Evolutionary conservation across 2,329 filamentous ascomycete genomes (phyloP), one percentile per base, ranked within the genome.

Genomic region (Endothia cerciana): DNA sequence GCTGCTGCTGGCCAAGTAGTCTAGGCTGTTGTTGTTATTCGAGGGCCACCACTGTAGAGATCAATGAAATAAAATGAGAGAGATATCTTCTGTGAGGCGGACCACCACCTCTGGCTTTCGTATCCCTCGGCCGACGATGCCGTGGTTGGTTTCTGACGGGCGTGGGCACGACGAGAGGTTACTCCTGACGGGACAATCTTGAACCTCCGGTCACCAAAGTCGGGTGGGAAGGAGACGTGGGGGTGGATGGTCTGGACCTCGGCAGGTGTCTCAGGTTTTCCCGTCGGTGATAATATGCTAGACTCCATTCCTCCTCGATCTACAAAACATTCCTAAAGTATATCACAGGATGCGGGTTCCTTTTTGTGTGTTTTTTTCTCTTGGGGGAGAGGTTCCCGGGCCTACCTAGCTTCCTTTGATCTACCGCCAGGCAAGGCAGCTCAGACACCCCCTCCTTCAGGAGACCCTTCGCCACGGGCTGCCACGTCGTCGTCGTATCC

Each of bases 1-100:
- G 65, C 65, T 64, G 65, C 64, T 65, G 60, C 65, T 66, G 65
- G 65, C 62, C 43, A 59, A 45, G 57, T 43, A 64, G 62, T 40
- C 57, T 28, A 22, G 53, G 49, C 43, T 65, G 43, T 38, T 30
- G 51, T 58, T 65, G 25, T 43, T 62, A 49, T 55, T 60, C 22
- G 62, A 30, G 57, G 33, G 11, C n/a, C 15, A 53, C 60, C 45
- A 59, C 64, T 51, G 25, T 51, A 51, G 25, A 51, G 33, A 28
- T 28, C 22, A 51, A 30, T 30, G 22, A 56, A 22, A 13, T 28
- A 38, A 38, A 56, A 56, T 36, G 53, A 56, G n/a, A n/a, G 28
- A 36, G 53, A 60, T 60, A 33, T 56, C 47, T 36, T 64, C 33
- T 62, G n/a, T 64, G 36, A 41, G 33, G 15, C n/a, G n/a, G n/a